Evolutionary conservation across 2,329 filamentous ascomycete species (phyloP), one percentile per base, ranked within the genome.

Genomic region (Davidsoniella australis): DNA sequence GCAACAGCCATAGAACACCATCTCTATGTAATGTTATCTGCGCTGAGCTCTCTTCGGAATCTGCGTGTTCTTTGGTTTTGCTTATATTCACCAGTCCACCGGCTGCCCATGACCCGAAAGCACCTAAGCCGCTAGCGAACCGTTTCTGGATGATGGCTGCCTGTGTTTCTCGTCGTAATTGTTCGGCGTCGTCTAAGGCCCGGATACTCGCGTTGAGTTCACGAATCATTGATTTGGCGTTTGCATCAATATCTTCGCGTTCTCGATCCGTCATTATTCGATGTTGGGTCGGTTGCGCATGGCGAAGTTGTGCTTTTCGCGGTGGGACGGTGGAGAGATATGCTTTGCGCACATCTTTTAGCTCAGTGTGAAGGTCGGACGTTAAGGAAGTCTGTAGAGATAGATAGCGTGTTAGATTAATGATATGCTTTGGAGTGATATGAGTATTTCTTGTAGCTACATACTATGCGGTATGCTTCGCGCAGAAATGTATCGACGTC

Each of bases 381-480:
- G 96, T 93, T 61, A 93, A 86, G 6, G 79, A 75, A 61, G 94
- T 91, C 87, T 94, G 59, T 16, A 41, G 23, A 26, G 29, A 50
- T 53, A 18, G 40, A 7, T 4, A 14, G 23, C 39, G 8, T 41
- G 37, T 54, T 16, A 54, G n/a, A 37, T 43, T 8, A 33, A 23
- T 36, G 5, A 23, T 14, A 43, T 44, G 40, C 6, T 8, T 3
- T 18, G n/a, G 2, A 1, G 10, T 42, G 17, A 1, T 20, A 38
- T 12, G 8, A 23, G 14, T 10, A 17, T 5, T 18, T 1, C 42
- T 26, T 41, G 33, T 40, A 49, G 57, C 54, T 46, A 63, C 73
- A 59, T 68, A 93, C 88, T 63, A 96, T 95, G 61, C 82, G 78
- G 66, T 94, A 91, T 48, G 91, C 91, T 66, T 96, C 89, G 61